Conservation (phyloP, 257 asterid species). For the Solanum bulbocastanum region DNA sequence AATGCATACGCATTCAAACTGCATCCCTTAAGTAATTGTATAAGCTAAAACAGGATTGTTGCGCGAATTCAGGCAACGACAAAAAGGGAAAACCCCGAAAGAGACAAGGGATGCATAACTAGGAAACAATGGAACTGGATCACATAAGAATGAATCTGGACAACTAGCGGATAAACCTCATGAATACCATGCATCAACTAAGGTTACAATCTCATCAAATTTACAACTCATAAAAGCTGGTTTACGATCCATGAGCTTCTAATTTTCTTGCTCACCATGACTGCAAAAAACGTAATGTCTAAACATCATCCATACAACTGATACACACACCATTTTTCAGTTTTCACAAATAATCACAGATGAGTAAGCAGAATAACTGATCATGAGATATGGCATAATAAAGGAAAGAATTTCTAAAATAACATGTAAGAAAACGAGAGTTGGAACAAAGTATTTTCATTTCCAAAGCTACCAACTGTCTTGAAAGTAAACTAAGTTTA, state of each 20-base stretch:
- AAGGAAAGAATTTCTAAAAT: neutral
- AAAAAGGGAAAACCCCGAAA: neutral
- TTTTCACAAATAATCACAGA: neutral
- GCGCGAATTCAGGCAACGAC: neutral
- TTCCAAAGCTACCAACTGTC: neutral
- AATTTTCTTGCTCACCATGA: neutral
- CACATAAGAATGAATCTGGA: neutral
- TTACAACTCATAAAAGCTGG: neutral
- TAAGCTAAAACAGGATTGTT: neutral
- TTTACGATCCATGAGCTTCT: neutral
- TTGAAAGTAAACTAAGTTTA: conserved; percentile 11
- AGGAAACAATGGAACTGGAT: neutral
- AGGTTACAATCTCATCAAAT: neutral
- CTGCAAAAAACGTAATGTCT: neutral
- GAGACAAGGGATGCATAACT: neutral
- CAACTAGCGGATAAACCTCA: neutral
- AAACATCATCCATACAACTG: neutral
- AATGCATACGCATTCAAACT: neutral
- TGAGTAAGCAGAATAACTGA: neutral
- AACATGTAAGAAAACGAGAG: neutral
- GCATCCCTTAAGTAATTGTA: neutral
- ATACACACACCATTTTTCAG: neutral
- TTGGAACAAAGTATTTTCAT: neutral
- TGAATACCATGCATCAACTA: neutral
- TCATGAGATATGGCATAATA: neutral